Evolutionary conservation across 345 rosid genomes (phyloP), one percentile per base, ranked within the genome.

Genomic region (Eucalyptus fibrosa): DNA sequence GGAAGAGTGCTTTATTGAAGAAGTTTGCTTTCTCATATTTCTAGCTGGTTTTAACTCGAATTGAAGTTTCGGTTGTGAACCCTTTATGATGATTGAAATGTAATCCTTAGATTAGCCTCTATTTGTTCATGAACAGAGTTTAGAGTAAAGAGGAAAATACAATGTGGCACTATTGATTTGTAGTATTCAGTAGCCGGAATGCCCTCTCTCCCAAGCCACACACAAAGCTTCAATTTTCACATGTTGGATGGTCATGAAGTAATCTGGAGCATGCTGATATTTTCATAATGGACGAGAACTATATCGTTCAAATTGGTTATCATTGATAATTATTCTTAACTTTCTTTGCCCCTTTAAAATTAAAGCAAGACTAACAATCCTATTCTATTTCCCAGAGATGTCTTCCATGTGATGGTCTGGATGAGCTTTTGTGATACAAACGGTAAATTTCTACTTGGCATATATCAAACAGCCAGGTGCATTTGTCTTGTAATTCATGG

Each of bases 391-490:
- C 90, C 67, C 96, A 97, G 99, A 93, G 99, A 92, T 97, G 99
- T 92, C 96, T 97, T 91, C 94, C 96, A 9, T 93, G 93, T 42
- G 98, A 94, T 88, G 94, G 94, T 86, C 92, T 95, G 97, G 99
- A 96, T 80, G 99, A 96, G 91, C 97, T 93, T 95, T 97, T 91
- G 92, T 93, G 44, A 96, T 97, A 89, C 97, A 95, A 94, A 94
- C 89, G 96, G 99, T 97, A 95, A n/a, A 18, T 32, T 14, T 30
- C 50, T 62, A 50, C 50, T 30, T 81, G 77, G 32, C 47, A 26
- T 81, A 19, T 23, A 69, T 50, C 53, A 9, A 32, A 16, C 26
- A 28, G 19, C 42, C 14, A 45, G 23, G 14, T 28, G 44, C 32
- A 86, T 51, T 53, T 21, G 16, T 9, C 19, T 88, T 62, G 28